Evolutionary conservation across 2,329 filamentous ascomycete species (phyloP), one percentile per base, ranked within the genome.

Genomic region (Ceratocystis diversiconidia): DNA sequence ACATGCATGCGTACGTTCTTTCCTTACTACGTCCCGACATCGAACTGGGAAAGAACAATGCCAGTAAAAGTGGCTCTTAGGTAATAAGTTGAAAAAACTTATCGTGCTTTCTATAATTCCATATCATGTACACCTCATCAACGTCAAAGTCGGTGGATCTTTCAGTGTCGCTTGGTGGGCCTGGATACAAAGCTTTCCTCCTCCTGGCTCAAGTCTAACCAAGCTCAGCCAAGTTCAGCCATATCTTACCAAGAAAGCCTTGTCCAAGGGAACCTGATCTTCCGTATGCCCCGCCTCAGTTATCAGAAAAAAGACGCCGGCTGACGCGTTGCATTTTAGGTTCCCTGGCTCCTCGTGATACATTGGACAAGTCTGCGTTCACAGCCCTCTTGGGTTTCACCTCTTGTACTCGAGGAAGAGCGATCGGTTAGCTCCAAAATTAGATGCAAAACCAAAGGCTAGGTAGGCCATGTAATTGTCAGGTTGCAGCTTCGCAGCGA

Each of bases 251-350:
- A 25, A 25, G 19, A 25, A 19, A 5, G 48, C 19, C 32, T 12
- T 12, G 32, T 4, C 32, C 25, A 5, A 5, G 52, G 28, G 25
- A n/a, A 2, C 28, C 52, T 22, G 28, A 17, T 30, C 52, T 30
- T 17, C 52, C 32, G 25, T 32, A 59, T 32, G 52, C 52, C 52
- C 52, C 28, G 52, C 52, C 6, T 6, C 52, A 30, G 32, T 3
- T 28, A 17, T 10, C 17, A 32, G 4, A 32, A 15, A 59, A 32
- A 6, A 36, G 17, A 17, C 32, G 25, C 25, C 52, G 25, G 15
- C 52, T 59, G 52, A 59, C 52, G 52, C 52, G 52, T 59, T 59
- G 7, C 28, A 59, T 59, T 59, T 32, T 32, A 32, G 28, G 22
- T 57, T 6, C 52, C 52, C 52, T 32, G 28, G 17, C 25, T 36